Evolutionary conservation across 2,329 filamentous ascomycete species (phyloP), one percentile per base, ranked within the genome.

Genomic region (Atkinsonella hypoxylon): DNA sequence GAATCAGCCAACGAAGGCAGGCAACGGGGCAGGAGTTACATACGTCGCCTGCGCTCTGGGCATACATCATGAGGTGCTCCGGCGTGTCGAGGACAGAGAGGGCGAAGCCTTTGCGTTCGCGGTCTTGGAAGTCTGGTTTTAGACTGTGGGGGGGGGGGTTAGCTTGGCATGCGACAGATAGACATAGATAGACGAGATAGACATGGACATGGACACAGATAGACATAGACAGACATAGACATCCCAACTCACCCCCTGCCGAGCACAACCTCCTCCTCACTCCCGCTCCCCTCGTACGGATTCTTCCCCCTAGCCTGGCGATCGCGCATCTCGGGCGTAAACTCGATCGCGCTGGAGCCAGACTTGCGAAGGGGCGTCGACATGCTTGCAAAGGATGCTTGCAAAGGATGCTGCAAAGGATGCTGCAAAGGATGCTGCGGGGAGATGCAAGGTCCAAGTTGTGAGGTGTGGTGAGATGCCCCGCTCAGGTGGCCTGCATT

Each of bases 231-330:
- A 6, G 41, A 22, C 31, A 44, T n/a, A n/a, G n/a, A n/a, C n/a
- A n/a, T n/a, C 4, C 5, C 22, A 30, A 18, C 41, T 31, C 34
- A 46, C 42, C 43, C 30, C 26, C 30, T 38, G 1, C 47, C 47
- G 3, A 48, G 4, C 2, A 18, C n/a, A n/a, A 47, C n/a, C 20
- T 57, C 55, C 9, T 61, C 56, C n/a, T 57, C 62, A 51, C 62
- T 57, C 18, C 63, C 61, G 45, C 61, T 60, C 7, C 59, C 63
- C 42, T 62, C 57, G 58, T 77, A 78, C 1, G 76, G 75, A 54
- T 81, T 71, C 58, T 79, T 79, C 48, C 78, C 78, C 40, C 79
- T 70, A 4, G 79, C 76, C 61, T 82, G 79, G 6, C 70, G 71
- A 60, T 82, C 77, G 58, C 76, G 75, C 75, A 78, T 78, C 52